Conservation (phyloP, 169 alveolate genomes). For the Eimeria praecox region DNA sequence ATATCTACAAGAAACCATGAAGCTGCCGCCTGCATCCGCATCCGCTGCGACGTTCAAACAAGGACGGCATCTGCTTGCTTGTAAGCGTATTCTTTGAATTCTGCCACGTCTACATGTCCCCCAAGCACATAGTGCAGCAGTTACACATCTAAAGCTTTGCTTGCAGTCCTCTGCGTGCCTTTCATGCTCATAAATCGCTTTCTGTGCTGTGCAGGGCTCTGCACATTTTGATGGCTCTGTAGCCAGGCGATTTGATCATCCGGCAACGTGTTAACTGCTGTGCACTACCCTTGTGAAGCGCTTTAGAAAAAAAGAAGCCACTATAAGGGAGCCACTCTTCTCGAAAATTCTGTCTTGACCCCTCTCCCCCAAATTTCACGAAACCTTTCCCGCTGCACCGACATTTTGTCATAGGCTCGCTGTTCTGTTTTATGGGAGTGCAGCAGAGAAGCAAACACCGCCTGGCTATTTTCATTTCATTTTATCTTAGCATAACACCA, state of each 20-base stretch:
- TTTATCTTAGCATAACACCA: not conserved
- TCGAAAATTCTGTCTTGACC: not conserved
- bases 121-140: not conserved
- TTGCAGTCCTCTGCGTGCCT: not conserved
- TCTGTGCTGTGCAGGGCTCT: not conserved
- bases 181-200: not conserved
- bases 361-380: not conserved
- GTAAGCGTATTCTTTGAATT: not conserved
- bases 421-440: not conserved
- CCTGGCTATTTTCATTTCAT: not conserved
- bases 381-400: not conserved
- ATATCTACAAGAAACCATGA: not conserved
- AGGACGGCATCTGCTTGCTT: not conserved
- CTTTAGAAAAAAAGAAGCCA: not conserved
- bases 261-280: not conserved
- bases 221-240: not conserved
- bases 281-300: not conserved
- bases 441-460: not conserved
- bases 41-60: not conserved
- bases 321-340: not conserved
- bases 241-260: not conserved
- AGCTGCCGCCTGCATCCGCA: not conserved
- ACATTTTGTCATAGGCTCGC: not conserved
- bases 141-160: not conserved
- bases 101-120: not conserved